phyloP scores from a whole-genome alignment of 2,329 filamentous ascomycete species.

The Neonectria sp. region DNA sequence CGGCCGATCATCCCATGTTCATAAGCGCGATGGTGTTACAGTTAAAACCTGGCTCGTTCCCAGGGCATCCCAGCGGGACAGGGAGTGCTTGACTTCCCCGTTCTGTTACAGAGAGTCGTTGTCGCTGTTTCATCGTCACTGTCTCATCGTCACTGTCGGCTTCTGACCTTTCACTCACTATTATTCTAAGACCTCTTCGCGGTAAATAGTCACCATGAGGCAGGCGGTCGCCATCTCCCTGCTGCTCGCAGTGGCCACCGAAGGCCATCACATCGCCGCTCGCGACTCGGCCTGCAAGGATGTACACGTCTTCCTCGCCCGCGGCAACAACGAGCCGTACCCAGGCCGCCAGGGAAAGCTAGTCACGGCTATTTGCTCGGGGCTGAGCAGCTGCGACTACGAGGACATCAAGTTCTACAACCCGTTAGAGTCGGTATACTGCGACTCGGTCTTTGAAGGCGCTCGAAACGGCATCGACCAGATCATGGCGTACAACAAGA shows the following conservation, averaged over 20 bases:
- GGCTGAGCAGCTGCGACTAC: conserved; percentile 49
- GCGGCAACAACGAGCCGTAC: conserved; percentile 51
- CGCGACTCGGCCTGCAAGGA: conserved; percentile 41
- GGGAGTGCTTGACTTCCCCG: conserved; percentile 5
- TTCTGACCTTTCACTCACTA: neutral
- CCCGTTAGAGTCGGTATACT: conserved; percentile 51
- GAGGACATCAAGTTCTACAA: conserved; percentile 53
- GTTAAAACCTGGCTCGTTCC: conserved; percentile 18
- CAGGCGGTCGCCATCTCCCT: conserved; percentile 13
- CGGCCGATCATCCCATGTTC: conserved; percentile 24
- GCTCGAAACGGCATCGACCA: conserved; percentile 53
- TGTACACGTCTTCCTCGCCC: conserved; percentile 50
- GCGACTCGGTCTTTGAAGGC: conserved; percentile 55
- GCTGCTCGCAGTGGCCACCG: conserved; percentile 22
- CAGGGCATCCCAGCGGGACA: conserved; percentile 14
- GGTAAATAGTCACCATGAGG: conserved; percentile 17
- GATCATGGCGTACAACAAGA: conserved; percentile 57
- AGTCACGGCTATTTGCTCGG: conserved; percentile 47
- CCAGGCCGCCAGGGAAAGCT: conserved; percentile 49
- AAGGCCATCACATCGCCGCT: conserved; percentile 3
- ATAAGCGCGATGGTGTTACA: conserved; percentile 6
- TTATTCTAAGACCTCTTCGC: neutral
- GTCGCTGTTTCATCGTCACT: conserved; percentile 15
- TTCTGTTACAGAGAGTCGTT: conserved; percentile 11
- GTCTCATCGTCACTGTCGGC: neutral